Base-by-base conservation (phyloP, 129 eudicot species). In the Lonicera japonica region DNA sequence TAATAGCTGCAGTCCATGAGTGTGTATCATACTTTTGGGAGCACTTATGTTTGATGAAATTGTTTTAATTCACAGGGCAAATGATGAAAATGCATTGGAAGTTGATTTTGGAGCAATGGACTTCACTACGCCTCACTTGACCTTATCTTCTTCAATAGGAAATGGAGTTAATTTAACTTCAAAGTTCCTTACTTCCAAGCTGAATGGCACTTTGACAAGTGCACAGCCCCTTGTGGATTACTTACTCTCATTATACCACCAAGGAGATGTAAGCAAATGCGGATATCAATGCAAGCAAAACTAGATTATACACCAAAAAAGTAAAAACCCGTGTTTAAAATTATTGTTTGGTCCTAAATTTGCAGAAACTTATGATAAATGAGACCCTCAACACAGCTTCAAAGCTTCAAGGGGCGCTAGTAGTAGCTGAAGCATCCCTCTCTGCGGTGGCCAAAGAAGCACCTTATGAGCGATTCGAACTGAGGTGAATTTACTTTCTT, bases 41-140 rank as follows among this genome's bases (percentile, higher is more conserved):
- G n/a, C n/a, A n/a, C n/a, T n/a, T n/a, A n/a, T n/a, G n/a, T n/a
- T n/a, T n/a, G n/a, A n/a, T 8, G 4, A 47, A 47, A 15, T 8
- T 47, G 59, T 25, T 39, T 11, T n/a, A 56, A 65, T 60, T 62
- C 82, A 71, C 83, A 94, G 99, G 99, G 95, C 92, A 46, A 85
- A 79, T 14, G 99, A 94, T 43, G 96, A 83, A 66, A 83, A 88
- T 54, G 82, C 95, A 40, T 70, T 88, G 73, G 99, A 94, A 69
- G 69, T 94, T 62, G 99, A 94, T 69, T 94, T 94, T 69, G 96
- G 95, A 72, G 88, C 96, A 54, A 72, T 83, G 87, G 89, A 88
- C 60, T 79, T 80, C 66, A 67, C 83, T n/a, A 67, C 68, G 74
- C 99, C 99, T 45, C 89, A 56, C 54, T 70, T 94, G 72, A 88